Evolutionary conservation across 2,329 filamentous ascomycete species (phyloP).

Genomic region (Botrytis porri): DNA sequence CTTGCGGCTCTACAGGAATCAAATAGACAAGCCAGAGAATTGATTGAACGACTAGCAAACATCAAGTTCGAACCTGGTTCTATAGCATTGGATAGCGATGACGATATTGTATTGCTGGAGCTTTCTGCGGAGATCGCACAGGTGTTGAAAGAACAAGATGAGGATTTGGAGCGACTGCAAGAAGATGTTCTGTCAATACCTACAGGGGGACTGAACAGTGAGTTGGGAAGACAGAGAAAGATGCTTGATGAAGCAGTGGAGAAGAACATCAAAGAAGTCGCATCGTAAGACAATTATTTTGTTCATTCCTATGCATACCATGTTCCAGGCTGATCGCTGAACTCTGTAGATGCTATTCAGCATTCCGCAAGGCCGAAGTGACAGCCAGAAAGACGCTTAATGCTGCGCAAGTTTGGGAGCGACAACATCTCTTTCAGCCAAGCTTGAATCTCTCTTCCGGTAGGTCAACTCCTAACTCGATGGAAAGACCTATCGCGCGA

Average conservation of each 20-base stretch:
- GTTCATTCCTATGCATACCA: not conserved
- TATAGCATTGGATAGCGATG: conserved; percentile 46
- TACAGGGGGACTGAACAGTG: conserved; percentile 48
- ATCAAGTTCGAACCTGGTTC: conserved; percentile 59
- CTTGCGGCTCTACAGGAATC: conserved; percentile 59
- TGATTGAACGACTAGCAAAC: conserved; percentile 57
- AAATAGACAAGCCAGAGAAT: conserved; percentile 53
- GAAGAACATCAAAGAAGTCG: conserved; percentile 67
- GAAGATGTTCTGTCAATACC: conserved; percentile 69
- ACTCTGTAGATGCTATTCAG: conserved; percentile 39
- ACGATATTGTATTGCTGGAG: conserved; percentile 60
- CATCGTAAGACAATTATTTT: conserved; percentile 51
- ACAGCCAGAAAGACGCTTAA: conserved; percentile 73
- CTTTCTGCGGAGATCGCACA: conserved; percentile 78
- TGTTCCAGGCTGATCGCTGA: not conserved
- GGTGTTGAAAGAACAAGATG: conserved; percentile 72
- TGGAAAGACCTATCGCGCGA: conserved; percentile 35
- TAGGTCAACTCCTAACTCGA: conserved; percentile 39
- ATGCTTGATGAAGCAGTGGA: conserved; percentile 64
- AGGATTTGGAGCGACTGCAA: conserved; percentile 75
- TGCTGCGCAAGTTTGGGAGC: conserved; percentile 70
- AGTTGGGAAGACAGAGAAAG: conserved; percentile 60
- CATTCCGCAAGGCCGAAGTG: conserved; percentile 80
- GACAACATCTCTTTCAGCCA: conserved; percentile 69
- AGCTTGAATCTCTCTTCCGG: conserved; percentile 20